Evolutionary conservation across 2,329 filamentous ascomycete species (phyloP).

Genomic region (Tolypocladium tundrense): DNA sequence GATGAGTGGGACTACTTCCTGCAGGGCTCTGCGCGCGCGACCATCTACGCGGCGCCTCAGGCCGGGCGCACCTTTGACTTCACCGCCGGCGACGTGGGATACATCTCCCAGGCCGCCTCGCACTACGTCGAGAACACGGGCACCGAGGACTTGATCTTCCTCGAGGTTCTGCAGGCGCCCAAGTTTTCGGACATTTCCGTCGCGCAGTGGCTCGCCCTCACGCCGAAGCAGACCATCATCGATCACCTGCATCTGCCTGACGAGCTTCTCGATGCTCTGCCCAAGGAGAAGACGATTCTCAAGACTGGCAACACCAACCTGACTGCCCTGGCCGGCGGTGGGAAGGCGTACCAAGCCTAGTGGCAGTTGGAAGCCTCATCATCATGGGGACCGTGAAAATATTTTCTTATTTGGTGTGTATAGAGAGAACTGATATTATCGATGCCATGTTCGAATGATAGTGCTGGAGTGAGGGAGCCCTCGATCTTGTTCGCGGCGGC

Average conservation of each 20-base stretch:
- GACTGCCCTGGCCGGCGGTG: slow-evolving; percentile 13
- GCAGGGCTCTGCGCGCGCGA: slow-evolving; percentile 43
- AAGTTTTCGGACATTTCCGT: slow-evolving; percentile 44
- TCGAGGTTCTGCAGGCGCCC: slow-evolving; percentile 47
- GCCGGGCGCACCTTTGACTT: slow-evolving; percentile 47
- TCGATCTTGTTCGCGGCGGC: too few relatives aligned
- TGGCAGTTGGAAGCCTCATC: too few relatives aligned
- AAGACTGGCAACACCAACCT: slow-evolving; percentile 29
- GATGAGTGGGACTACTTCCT: slow-evolving; percentile 56
- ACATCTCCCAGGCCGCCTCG: slow-evolving; percentile 37
- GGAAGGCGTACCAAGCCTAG: slow-evolving; percentile 8
- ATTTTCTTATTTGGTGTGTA: too few relatives aligned
- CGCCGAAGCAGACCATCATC: slow-evolving; percentile 45
- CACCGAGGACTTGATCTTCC: slow-evolving; percentile 43
- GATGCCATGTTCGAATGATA: too few relatives aligned
- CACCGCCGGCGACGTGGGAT: slow-evolving; percentile 48
- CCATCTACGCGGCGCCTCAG: slow-evolving; percentile 41
- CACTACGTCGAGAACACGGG: slow-evolving; percentile 56
- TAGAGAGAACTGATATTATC: too few relatives aligned
- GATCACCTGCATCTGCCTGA: slow-evolving; percentile 39
- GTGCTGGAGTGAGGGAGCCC: too few relatives aligned
- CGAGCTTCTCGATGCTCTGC: slow-evolving; percentile 22
- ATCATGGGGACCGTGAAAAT: too few relatives aligned
- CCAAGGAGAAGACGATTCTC: slow-evolving; percentile 30
- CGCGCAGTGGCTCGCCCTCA: slow-evolving; percentile 48